Evolutionary conservation across 2,329 filamentous ascomycete species (phyloP).

Genomic region (Apiospora pterosperma): DNA sequence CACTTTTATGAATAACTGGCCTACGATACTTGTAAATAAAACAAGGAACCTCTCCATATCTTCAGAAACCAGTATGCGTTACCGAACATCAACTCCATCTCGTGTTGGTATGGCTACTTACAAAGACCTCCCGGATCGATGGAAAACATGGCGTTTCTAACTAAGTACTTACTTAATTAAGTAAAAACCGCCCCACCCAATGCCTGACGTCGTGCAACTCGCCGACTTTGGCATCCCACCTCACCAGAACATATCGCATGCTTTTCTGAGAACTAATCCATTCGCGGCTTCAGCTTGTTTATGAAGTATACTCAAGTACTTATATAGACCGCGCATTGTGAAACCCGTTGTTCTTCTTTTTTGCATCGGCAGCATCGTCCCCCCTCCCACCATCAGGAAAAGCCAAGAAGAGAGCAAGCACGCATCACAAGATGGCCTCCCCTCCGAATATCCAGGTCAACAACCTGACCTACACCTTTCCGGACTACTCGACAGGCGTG

Average conservation of each 20-base stretch:
- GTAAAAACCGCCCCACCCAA: not conserved
- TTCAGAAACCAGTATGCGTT: no score
- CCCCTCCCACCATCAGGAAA: not conserved
- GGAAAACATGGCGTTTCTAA: no score
- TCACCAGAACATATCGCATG: not conserved
- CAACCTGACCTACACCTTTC: constrained; percentile 83
- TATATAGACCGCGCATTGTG: not conserved
- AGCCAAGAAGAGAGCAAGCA: not conserved
- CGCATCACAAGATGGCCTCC: not conserved
- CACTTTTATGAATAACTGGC: no score
- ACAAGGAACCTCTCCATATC: no score
- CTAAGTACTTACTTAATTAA: not conserved
- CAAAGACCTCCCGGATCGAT: no score
- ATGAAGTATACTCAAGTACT: no score
- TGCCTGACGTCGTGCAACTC: not conserved
- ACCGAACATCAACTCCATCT: no score
- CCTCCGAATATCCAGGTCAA: constrained; percentile 66
- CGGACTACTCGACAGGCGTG: constrained; percentile 78
- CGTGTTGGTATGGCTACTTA: no score
- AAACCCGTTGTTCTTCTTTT: not conserved
- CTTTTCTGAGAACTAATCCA: no score
- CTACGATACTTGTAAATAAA: no score
- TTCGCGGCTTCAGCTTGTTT: no score
- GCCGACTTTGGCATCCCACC: not conserved
- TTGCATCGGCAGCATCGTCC: not conserved